Conservation (phyloP, 768 basidiomycete genomes). For the Amanita pallidorosea region DNA sequence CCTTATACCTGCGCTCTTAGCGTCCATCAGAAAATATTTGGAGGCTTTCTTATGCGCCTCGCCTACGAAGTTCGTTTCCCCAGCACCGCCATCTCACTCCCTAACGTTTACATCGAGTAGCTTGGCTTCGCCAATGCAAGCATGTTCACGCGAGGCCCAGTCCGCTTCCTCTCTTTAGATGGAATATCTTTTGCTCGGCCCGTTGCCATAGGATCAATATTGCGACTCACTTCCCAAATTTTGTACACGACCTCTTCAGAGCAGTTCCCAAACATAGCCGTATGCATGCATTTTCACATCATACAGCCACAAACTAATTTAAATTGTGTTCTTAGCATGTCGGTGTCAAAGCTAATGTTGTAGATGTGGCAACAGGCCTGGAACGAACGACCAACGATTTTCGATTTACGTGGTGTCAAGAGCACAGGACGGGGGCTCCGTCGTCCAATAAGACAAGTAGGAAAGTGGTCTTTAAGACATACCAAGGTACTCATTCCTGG, state of each 20-base stretch:
- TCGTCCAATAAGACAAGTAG: constrained; percentile 16
- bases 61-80: constrained; percentile 51
- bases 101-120: constrained; percentile 18
- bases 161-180: constrained; percentile 71
- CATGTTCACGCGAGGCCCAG: constrained; percentile 53
- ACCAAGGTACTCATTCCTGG: constrained; percentile 36
- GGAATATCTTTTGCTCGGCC: constrained; percentile 71
- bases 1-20: constrained; percentile 20
- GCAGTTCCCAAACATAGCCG: constrained; percentile 46
- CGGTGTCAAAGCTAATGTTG: constrained; percentile 60
- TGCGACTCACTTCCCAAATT: constrained; percentile 62
- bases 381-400: constrained; percentile 70
- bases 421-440: constrained; percentile 21
- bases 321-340: constrained; percentile 41
- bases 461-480: constrained; percentile 58
- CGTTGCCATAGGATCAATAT: constrained; percentile 76
- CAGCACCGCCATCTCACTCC: neutral
- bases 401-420: constrained; percentile 59
- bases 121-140: constrained; percentile 66
- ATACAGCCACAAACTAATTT: neutral
- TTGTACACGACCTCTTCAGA: constrained; percentile 45
- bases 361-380: constrained; percentile 52
- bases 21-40: constrained; percentile 77
- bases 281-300: constrained; percentile 21
- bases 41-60: constrained; percentile 56